Conservation (phyloP, 805 yeast genomes). For the Pichia gijzeniarum region DNA sequence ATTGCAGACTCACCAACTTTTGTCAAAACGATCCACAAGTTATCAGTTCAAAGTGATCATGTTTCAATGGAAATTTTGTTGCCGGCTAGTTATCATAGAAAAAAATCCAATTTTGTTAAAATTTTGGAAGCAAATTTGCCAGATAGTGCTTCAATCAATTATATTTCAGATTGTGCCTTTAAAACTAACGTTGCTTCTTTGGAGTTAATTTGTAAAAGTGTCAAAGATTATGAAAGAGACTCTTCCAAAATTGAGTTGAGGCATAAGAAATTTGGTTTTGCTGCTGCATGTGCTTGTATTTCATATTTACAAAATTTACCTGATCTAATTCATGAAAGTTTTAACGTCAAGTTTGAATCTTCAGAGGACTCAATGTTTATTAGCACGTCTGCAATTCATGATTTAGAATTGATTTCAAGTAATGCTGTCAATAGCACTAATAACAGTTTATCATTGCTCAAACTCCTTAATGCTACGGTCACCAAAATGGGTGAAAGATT, state of each 20-base stretch:
- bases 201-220: slow-evolving; percentile 6
- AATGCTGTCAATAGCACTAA: slow-evolving; percentile 16
- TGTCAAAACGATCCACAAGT: slow-evolving; percentile 38
- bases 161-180: slow-evolving; percentile 24
- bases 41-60: slow-evolving; percentile 23
- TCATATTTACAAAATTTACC: slow-evolving; percentile 18
- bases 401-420: slow-evolving; percentile 36
- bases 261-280: slow-evolving; percentile 25
- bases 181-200: slow-evolving; percentile 9
- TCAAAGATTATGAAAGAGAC: slow-evolving; percentile 17
- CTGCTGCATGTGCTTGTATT: slow-evolving; percentile 31
- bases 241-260: slow-evolving; percentile 24
- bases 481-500: slow-evolving; percentile 44
- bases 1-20: slow-evolving; percentile 40
- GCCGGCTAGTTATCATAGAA: slow-evolving; percentile 24
- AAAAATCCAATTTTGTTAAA: slow-evolving; percentile 29
- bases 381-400: slow-evolving; percentile 32
- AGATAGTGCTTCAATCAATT: slow-evolving; percentile 18
- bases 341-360: slow-evolving; percentile 33
- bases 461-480: slow-evolving; percentile 32
- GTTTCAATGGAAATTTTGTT: slow-evolving; percentile 32
- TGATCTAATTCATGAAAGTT: slow-evolving; percentile 22
- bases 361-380: slow-evolving; percentile 39
- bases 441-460: slow-evolving; percentile 31
- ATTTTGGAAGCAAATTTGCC: slow-evolving; percentile 27